Percentiles rank a stretch among this genome's conserved stretches.
Conservation (phyloP, 805 yeast species). For the Candida maltosa region DNA sequence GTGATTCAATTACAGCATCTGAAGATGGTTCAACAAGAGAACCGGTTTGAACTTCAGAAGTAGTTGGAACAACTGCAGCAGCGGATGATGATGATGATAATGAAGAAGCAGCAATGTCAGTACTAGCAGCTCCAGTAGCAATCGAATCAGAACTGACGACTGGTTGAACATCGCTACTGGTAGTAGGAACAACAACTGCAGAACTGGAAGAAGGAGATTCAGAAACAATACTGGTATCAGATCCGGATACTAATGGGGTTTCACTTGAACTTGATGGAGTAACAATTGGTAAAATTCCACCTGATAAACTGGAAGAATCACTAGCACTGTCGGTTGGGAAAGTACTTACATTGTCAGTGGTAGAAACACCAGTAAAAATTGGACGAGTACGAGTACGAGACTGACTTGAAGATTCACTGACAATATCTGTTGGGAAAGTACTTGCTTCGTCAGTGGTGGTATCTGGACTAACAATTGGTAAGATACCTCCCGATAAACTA, state of each 20-base stretch:
- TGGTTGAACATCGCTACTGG: conserved; percentile 1
- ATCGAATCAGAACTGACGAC: not conserved
- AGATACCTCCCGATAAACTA: not conserved
- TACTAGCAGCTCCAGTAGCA: conserved; percentile 1
- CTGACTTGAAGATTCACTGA: conserved; percentile 2
- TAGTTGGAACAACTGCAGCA: not conserved
- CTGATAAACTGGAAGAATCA: not conserved
- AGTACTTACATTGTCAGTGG: not conserved
- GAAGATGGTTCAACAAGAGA: not conserved
- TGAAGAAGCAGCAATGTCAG: no score
- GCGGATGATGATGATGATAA: not conserved
- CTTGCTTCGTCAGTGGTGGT: not conserved
- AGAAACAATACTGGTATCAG: not conserved
- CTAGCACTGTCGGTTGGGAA: not conserved
- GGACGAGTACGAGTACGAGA: not conserved
- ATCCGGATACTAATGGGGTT: not conserved
- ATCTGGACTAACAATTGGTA: not conserved
- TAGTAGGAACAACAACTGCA: not conserved
- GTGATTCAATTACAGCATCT: conserved; percentile 1
- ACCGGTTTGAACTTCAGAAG: conserved; percentile 1
- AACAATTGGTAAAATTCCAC: not conserved
- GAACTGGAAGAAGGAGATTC: not conserved
- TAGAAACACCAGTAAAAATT: not conserved
- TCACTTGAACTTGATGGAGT: not conserved
- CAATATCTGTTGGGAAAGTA: conserved; percentile 4